Evolutionary conservation across 179 eudicot species (phyloP), one percentile per base, ranked within the genome.

Genomic region (Spinacia oleracea): DNA sequence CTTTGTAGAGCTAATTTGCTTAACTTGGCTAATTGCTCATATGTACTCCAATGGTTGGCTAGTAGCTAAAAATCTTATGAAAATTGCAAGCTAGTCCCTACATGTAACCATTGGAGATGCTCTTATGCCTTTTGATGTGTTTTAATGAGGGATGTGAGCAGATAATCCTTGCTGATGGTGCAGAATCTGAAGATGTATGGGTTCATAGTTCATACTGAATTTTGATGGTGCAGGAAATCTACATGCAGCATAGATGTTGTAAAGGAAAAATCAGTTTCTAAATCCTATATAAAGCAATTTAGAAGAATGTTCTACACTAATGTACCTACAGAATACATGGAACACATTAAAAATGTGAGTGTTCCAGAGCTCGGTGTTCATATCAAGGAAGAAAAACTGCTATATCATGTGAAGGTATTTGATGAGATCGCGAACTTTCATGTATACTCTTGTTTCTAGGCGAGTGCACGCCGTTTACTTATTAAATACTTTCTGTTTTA

Each of bases 301-400:
- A 75, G 50, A 56, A 80, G 62, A 80, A 27, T 16, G 5, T 80
- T 80, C 50, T 76, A 55, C 15, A 80, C 78, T 58, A 71, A 59
- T 16, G 38, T 80, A 68, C 75, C 83, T 75, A 10, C 1, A 23
- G 62, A 78, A 9, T 80, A 74, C 20, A 62, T 80, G 58, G 75
- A 80, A 20, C 27, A 80, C 48, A 46, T 80, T 15, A 80, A 59
- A 67, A 68, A 16, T n/a, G 63, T 5, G 35, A 69, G 25, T 68
- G 62, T 75, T 6, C 64, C 70, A 32, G 70, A 75, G 32, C 53
- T 68, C 1, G 64, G 70, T 58, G 23, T 80, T n/a, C 34, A 34
- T 6, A 69, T 75, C 21, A 43, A 46, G 79, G 79, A 25, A 18
- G 29, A 55, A 67, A 80, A 80, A 46, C 75, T 68, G 70, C 51